phyloP scores from a whole-genome alignment of 352 stramenopile genomes.

The Phytophthora pluvialis region DNA sequence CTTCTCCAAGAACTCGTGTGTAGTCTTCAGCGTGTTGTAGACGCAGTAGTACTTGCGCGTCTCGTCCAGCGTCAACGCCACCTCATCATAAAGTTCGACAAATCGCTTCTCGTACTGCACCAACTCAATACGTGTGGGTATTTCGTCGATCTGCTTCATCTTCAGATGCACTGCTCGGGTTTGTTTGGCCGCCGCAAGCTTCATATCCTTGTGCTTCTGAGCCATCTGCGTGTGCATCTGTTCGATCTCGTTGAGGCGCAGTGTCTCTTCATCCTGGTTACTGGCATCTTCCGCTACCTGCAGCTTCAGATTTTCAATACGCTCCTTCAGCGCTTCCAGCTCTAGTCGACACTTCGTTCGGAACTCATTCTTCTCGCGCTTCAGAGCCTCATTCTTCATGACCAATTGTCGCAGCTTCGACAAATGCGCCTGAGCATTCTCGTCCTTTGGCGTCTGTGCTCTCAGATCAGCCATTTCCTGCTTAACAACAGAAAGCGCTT shows the following conservation, averaged over 20 bases:
- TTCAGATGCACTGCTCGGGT: slow-evolving; percentile 62
- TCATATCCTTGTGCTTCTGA: slow-evolving; percentile 74
- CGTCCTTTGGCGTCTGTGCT: slow-evolving; percentile 38
- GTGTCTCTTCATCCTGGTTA: slow-evolving; percentile 53
- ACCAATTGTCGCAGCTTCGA: slow-evolving; percentile 46
- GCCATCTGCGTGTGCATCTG: slow-evolving; percentile 72
- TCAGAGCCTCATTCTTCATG: slow-evolving; percentile 59
- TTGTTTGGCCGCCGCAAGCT: slow-evolving; percentile 57
- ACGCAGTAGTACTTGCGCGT: slow-evolving; percentile 89
- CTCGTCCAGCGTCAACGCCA: slow-evolving; percentile 89
- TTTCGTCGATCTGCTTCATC: slow-evolving; percentile 83
- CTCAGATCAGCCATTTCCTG: slow-evolving; percentile 48
- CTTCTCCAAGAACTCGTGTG: slow-evolving; percentile 83
- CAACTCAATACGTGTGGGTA: slow-evolving; percentile 85
- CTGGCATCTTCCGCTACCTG: slow-evolving; percentile 40
- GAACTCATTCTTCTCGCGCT: slow-evolving; percentile 55
- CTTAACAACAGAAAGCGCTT: slow-evolving; percentile 45
- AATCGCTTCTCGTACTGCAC: slow-evolving; percentile 93
- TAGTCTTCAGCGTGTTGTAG: slow-evolving; percentile 90
- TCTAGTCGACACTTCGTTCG: slow-evolving; percentile 54
- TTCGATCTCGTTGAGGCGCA: slow-evolving; percentile 62
- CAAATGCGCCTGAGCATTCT: slow-evolving; percentile 33
- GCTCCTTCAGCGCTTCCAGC: slow-evolving; percentile 41
- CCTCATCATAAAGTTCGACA: slow-evolving; percentile 88
- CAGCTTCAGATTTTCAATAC: slow-evolving; percentile 50